Evolutionary conservation across 176 grass and related monocot species (phyloP).

Genomic region (Eleusine indica): DNA sequence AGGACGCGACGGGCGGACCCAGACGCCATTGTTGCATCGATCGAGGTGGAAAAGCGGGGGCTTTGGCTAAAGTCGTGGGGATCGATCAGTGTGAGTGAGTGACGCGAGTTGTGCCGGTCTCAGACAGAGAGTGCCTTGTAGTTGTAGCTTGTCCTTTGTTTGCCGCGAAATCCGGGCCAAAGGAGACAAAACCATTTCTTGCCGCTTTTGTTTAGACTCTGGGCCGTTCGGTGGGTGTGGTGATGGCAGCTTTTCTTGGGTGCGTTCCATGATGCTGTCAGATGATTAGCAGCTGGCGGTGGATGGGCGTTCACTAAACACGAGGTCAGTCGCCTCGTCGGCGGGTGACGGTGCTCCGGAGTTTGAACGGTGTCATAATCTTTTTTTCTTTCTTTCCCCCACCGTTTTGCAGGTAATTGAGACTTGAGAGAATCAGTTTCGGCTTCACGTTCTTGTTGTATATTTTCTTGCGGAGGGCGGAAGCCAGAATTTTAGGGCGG

Average conservation of each 20-base stretch:
- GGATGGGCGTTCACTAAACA: constrained; percentile 35
- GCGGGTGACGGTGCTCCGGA: background rate
- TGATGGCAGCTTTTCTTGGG: constrained; percentile 35
- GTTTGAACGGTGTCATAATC: too few relatives aligned
- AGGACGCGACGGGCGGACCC: background rate
- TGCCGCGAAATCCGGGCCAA: constrained; percentile 42
- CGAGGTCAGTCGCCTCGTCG: background rate
- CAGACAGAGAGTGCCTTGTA: background rate
- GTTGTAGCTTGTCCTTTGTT: constrained; percentile 5
- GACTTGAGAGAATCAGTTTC: too few relatives aligned
- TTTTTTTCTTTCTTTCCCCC: too few relatives aligned
- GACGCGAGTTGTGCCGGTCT: constrained; percentile 21
- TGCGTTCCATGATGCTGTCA: constrained; percentile 20
- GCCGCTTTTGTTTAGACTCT: background rate
- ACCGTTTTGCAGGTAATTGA: too few relatives aligned
- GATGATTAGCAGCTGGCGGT: constrained; percentile 38
- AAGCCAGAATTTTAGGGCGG: too few relatives aligned
- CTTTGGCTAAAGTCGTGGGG: constrained; percentile 31
- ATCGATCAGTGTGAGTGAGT: background rate
- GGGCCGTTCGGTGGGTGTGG: constrained; percentile 1
- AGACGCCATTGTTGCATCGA: constrained; percentile 36
- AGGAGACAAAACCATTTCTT: constrained; percentile 23
- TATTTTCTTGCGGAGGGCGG: too few relatives aligned
- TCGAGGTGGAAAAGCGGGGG: background rate
- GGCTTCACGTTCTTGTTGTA: too few relatives aligned